phyloP scores from a whole-genome alignment of 2,329 filamentous ascomycete species.

The Meredithiella fracta region DNA sequence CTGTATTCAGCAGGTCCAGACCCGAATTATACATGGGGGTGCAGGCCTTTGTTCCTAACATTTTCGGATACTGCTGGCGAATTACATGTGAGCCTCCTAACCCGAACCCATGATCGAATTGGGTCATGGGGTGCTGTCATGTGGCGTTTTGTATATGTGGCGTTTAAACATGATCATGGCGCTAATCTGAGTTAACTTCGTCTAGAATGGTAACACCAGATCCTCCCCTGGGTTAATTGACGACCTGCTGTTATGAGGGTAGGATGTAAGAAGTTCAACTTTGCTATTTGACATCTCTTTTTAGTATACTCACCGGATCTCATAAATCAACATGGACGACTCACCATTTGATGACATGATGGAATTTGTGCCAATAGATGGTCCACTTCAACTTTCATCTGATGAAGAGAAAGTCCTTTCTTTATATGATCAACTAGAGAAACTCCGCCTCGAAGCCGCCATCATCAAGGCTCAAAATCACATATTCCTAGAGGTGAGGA shows the following conservation, averaged over 20 bases:
- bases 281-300: background rate
- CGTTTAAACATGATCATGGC: background rate
- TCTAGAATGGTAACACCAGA: no score
- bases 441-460: conserved; percentile 55
- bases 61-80: background rate
- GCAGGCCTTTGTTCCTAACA: background rate
- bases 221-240: no score
- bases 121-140: background rate
- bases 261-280: background rate
- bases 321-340: background rate
- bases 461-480: conserved; percentile 35
- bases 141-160: background rate
- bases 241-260: no score
- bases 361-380: conserved; percentile 5
- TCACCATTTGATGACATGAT: conserved; percentile 6
- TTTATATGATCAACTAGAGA: conserved; percentile 54
- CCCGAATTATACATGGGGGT: background rate
- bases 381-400: conserved; percentile 40
- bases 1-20: conserved; percentile 1
- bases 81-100: background rate
- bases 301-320: background rate
- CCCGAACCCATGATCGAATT: background rate
- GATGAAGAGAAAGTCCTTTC: conserved; percentile 50
- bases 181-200: background rate
- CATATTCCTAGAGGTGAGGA: conserved; percentile 15